phyloP scores from a whole-genome alignment of 2,329 filamentous ascomycete genomes.

The Drechslerella coelobrocha region DNA sequence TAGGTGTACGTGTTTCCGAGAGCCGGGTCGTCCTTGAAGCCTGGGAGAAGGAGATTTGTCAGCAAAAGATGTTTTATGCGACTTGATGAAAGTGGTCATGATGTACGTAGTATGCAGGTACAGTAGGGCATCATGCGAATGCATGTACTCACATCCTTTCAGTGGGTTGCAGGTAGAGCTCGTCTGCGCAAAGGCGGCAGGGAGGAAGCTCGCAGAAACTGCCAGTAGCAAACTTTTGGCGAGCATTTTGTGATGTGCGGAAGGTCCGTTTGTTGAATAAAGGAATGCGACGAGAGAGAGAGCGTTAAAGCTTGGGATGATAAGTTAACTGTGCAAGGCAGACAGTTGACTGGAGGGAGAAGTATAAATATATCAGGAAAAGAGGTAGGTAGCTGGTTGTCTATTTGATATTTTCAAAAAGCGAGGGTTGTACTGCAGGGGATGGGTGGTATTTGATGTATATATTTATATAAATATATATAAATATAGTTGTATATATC shows the following conservation, averaged over 20 bases:
- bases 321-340: too few relatives aligned
- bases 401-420: too few relatives aligned
- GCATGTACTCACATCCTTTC: conserved; percentile 56
- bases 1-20: conserved; percentile 52
- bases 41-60: conserved; percentile 11
- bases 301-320: neutral
- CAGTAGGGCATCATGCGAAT: neutral
- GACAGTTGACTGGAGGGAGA: too few relatives aligned
- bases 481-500: too few relatives aligned
- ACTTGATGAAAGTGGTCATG: conserved; percentile 1
- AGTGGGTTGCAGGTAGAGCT: conserved; percentile 67
- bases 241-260: conserved; percentile 22
- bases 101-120: neutral
- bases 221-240: conserved; percentile 30
- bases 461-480: too few relatives aligned
- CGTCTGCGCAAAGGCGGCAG: conserved; percentile 61
- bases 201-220: conserved; percentile 28
- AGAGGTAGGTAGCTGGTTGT: too few relatives aligned
- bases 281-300: too few relatives aligned
- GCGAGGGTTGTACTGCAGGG: too few relatives aligned
- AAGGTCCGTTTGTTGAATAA: neutral
- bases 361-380: too few relatives aligned
- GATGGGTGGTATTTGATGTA: too few relatives aligned
- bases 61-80: conserved; percentile 8
- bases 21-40: conserved; percentile 52